Evolutionary conservation across 2,329 filamentous ascomycete species (phyloP), one percentile per base, ranked within the genome.

Genomic region (Phaeosphaeria sp.): DNA sequence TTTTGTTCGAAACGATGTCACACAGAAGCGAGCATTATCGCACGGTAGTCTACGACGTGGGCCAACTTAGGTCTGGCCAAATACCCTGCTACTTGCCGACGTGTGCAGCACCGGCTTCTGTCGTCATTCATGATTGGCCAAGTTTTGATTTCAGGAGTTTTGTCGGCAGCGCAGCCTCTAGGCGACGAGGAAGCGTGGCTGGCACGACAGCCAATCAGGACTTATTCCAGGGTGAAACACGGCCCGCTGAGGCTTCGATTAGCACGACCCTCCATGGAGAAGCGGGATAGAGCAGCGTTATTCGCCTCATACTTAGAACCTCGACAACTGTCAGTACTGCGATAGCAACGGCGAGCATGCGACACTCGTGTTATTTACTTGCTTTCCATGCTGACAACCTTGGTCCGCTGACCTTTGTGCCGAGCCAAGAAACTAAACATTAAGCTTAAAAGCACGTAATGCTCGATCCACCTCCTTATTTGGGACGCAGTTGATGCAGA

Each of bases 401-500:
- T 53, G 56, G 66, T 61, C 69, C 49, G 57, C 59, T 68, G 61
- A 43, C 30, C 30, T 36, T 36, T 36, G 30, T 36, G 30, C 11
- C 30, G 43, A 57, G 57, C 57, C 63, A 63, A 58, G 43, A 53
- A 59, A 57, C 65, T 74, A 70, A 36, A 71, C 66, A 56, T 69
- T 72, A 72, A 74, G 72, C 72, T 74, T 74, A 70, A 71, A 71
- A 69, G 67, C 66, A 70, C 66, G 63, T 67, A 66, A 55, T 57
- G 49, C 30, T 51, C 25, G 62, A 66, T 65, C 50, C 65, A 74
- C 71, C 72, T 75, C 69, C 74, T 72, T 60, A 40, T 61, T 73
- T 68, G 24, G 57, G 68, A 63, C 44, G 51, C 65, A 65, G 54
- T 44, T 45, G 52, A 60, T 62, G 69, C 65, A 66, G 61, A 69